Percentiles rank a stretch among this genome's conserved stretches.
Conservation (phyloP, 345 rosid species). For the Syzygium oleosum region DNA sequence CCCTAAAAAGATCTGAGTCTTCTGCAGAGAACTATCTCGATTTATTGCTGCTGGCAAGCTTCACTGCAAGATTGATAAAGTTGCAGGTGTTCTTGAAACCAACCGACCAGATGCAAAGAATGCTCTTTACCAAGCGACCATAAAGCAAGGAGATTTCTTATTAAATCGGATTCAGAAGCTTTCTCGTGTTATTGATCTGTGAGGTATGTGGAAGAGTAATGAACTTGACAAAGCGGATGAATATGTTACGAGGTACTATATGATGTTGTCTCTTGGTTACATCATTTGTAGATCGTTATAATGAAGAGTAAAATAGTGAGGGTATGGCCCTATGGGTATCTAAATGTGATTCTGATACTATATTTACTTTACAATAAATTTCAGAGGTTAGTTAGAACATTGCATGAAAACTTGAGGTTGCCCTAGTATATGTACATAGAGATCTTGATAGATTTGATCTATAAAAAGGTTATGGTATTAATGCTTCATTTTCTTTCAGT, state of each 20-base stretch:
- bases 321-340: not conserved
- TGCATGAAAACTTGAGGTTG: not conserved
- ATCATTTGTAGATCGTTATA: not conserved
- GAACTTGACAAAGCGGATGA: not conserved
- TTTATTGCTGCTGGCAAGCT: slow-evolving; percentile 98
- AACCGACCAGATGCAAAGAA: slow-evolving; percentile 98
- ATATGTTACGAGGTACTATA: slow-evolving; percentile 1
- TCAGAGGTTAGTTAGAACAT: not conserved
- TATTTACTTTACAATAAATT: not conserved
- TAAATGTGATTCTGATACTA: not conserved
- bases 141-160: slow-evolving; percentile 98
- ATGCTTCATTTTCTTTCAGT: not conserved
- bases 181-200: slow-evolving; percentile 91
- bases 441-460: not conserved
- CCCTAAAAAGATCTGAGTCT: not conserved
- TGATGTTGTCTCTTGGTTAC: not conserved
- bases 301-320: not conserved
- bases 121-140: slow-evolving; percentile 95
- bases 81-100: slow-evolving; percentile 96
- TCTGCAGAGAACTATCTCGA: slow-evolving; percentile 83
- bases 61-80: slow-evolving; percentile 99
- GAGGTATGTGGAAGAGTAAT: slow-evolving; percentile 10
- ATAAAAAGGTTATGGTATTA: not conserved
- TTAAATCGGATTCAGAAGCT: slow-evolving; percentile 96
- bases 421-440: not conserved